Evolutionary conservation across 2,329 filamentous ascomycete species (phyloP), one percentile per base, ranked within the genome.

Genomic region (Didymella exigua): DNA sequence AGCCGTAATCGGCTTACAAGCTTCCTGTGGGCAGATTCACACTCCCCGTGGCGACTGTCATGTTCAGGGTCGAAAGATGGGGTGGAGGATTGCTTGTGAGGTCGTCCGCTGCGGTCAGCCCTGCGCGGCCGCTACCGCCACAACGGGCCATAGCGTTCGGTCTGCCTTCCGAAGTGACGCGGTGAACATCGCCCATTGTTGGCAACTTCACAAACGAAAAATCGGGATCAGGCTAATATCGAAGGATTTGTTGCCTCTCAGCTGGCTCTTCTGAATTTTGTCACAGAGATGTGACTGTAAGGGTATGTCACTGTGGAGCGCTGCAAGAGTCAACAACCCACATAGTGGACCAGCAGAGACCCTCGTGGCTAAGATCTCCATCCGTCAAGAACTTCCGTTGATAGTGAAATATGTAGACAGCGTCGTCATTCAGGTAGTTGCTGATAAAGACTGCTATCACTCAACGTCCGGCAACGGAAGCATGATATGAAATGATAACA

Each of bases 1-100:
- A 57, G 55, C 60, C 60, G 57, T 49, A 60, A 48, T 54, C 55
- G 58, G 46, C 51, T 50, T 50, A 49, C 42, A 50, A 43, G 36
- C 24, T 54, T 58, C 10, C 45, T 34, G n/a, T 36, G 56, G 37
- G 49, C 33, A 37, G 44, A 53, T 45, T 55, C 46, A 49, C 29
- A 36, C 27, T 44, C 31, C 26, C 36, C 40, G n/a, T 54, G 46
- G 42, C 53, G 41, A 49, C 21, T 43, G 14, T 44, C 31, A 29
- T 44, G 33, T 23, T 54, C 52, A 55, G 52, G 46, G 46, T 50
- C 42, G 19, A 42, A 49, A 42, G 52, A 50, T 47, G 46, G 52
- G 41, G 52, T 45, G 52, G 27, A 31, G 38, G 33, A 23, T 43
- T 30, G 24, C n/a, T 23, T 26, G 41, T 27, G 41, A 45, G 27